Evolutionary conservation across 768 basidiomycete species (phyloP).

Genomic region (Boletus pseudopeckii): DNA sequence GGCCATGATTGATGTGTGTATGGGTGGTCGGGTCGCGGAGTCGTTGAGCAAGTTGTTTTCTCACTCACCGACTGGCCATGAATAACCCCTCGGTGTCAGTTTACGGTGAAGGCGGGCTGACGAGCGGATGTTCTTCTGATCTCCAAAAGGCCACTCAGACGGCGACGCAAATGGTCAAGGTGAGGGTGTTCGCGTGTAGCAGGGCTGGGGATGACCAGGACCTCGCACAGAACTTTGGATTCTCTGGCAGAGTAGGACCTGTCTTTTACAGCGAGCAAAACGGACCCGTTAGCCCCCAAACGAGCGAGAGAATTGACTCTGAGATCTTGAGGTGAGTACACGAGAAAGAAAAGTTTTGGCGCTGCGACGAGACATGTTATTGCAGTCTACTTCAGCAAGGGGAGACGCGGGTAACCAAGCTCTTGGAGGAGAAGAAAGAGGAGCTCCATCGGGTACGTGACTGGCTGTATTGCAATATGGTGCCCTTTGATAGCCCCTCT

Average conservation of each 20-base stretch:
- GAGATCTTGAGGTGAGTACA: slow-evolving; percentile 75
- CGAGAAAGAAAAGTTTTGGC: not conserved
- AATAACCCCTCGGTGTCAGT: slow-evolving; percentile 42
- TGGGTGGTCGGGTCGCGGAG: slow-evolving; percentile 96
- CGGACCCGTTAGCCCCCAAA: slow-evolving; percentile 65
- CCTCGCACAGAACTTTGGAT: slow-evolving; percentile 62
- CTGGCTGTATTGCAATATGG: not conserved
- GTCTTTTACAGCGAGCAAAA: slow-evolving; percentile 76
- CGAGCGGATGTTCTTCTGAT: slow-evolving; percentile 91
- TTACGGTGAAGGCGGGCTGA: slow-evolving; percentile 83
- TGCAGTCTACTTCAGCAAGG: slow-evolving; percentile 63
- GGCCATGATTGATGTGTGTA: slow-evolving; percentile 83
- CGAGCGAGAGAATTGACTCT: slow-evolving; percentile 81
- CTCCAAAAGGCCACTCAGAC: slow-evolving; percentile 74
- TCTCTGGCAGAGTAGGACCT: slow-evolving; percentile 76
- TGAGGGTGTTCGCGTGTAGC: slow-evolving; percentile 32
- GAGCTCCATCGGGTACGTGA: slow-evolving; percentile 70
- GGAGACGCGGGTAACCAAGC: slow-evolving; percentile 58
- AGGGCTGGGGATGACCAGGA: not conserved
- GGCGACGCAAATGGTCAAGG: slow-evolving; percentile 87
- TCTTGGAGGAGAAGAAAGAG: slow-evolving; percentile 63
- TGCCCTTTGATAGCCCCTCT: not conserved
- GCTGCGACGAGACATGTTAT: not conserved
- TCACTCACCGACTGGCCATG: not conserved
- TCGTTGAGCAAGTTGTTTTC: slow-evolving; percentile 60